Percentiles rank a stretch among this genome's conserved stretches.
These are phyloP conservation scores for Parathielavia appendiculata DNA, from an alignment of 495 filamentous ascomycete genomes.

Conservation along the genomic window DNA sequence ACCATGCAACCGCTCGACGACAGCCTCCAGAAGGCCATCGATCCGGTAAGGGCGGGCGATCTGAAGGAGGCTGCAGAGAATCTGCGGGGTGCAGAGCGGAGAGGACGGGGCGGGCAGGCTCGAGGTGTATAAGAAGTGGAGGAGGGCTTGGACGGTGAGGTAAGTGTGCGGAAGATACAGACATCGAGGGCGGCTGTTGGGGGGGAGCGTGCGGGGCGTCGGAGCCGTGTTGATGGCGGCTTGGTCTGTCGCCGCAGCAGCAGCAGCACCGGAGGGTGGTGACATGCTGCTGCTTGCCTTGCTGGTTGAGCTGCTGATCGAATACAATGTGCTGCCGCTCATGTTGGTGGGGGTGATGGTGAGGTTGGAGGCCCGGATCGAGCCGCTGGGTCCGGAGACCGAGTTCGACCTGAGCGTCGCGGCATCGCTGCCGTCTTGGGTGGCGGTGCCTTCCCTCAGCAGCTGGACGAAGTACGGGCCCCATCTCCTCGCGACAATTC, in stretches of 20 bases:
- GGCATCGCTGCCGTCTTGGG: conserved; percentile 50
- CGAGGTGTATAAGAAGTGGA: conserved; percentile 91
- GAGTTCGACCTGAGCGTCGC: conserved; percentile 40
- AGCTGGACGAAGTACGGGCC: conserved; percentile 92
- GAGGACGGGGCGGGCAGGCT: conserved; percentile 69
- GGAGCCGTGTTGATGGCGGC: conserved; percentile 44
- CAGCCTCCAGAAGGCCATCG: conserved; percentile 85
- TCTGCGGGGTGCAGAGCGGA: conserved; percentile 86
- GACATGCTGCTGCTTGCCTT: conserved; percentile 30
- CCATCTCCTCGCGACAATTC: conserved; percentile 81
- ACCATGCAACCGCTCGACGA: conserved; percentile 84
- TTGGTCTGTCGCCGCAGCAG: conserved; percentile 33
- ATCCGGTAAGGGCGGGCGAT: conserved; percentile 89
- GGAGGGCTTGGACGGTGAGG: conserved; percentile 77
- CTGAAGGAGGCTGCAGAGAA: conserved; percentile 90
- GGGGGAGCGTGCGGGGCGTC: conserved; percentile 53
- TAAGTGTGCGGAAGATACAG: conserved; percentile 91
- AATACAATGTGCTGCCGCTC: conserved; percentile 50
- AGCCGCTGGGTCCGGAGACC: conserved; percentile 37
- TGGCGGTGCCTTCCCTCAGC: conserved; percentile 65
- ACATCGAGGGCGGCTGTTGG: conserved; percentile 71
- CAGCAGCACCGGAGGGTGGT: neutral
- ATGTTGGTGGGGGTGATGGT: conserved; percentile 74
- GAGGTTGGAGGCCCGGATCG: conserved; percentile 69
- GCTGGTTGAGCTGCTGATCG: conserved; percentile 40